Evolutionary conservation across 257 asterid genomes (phyloP), one percentile per base, ranked within the genome.

Genomic region (Handroanthus guayacan): DNA sequence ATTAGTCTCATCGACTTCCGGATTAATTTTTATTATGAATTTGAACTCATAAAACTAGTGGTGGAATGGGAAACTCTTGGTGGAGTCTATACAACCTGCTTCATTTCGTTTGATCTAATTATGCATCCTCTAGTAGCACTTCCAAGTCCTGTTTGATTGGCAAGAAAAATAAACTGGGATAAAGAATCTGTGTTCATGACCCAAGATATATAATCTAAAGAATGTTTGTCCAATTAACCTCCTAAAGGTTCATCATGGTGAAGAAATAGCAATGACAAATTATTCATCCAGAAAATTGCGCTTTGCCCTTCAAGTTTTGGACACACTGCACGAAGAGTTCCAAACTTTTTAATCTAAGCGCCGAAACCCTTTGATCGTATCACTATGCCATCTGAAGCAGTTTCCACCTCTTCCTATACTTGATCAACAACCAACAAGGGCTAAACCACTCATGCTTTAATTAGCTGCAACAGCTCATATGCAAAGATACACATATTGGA

Each of bases 321-420:
- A 61, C 43, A 20, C 56, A 61, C 3, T 69, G 5, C 48, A 34
- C 16, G 20, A 41, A 52, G 34, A 69, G 50, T 80, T 45, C 3
- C 18, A 7, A 11, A 54, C 31, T 18, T 52, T 36, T 67, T 61
- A 69, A 62, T 18, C 48, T 39, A 41, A 45, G 9, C 34, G 9
- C 76, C 67, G 14, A 62, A 73, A 20, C 58, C 9, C 60, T 64
- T 61, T 37, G 31, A 55, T 54, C 61, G 63, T 61, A 61, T 67
- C 74, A 52, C 45, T 31, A 51, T 18, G 55, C 14, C 70, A 54
- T 67, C 72, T 34, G 63, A 64, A 58, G 71, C n/a, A n/a, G 34
- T 0, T 41, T 72, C 58, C 77, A 43, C 75, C 17, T 55, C 39
- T 39, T 37, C 54, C 66, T 54, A 54, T 39, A 43, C 72, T 4